Evolutionary conservation across 2,329 filamentous ascomycete species (phyloP), one percentile per base, ranked within the genome.

Genomic region (Elsinoe batatas): DNA sequence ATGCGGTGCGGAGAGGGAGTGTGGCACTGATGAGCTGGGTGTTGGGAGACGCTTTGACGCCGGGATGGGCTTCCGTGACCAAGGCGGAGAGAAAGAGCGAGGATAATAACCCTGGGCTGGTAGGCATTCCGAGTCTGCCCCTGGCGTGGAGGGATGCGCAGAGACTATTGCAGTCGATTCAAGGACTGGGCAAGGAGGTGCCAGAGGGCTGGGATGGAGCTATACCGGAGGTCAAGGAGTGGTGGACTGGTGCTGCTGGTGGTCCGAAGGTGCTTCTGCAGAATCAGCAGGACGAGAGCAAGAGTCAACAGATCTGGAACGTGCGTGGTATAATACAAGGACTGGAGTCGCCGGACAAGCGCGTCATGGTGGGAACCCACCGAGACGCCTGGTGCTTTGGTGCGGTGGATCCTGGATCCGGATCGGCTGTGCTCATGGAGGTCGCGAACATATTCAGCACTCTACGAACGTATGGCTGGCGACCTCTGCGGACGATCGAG

Each of bases 321-420:
- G 82, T 97, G 0, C 83, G 95, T 64, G 91, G 88, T 32, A 80
- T 83, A 55, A 91, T 98, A 53, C 73, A 78, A 11, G 93, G 93
- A n/a, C 76, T 88, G 57, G 93, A 97, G 70, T 85, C 93, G 66
- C 77, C 78, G 1, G 81, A 87, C 58, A 91, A 95, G 71, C 87
- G 85, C 56, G 83, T 97, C 65, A 84, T 96, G 56, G 79, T 98
- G 56, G 93, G 93, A 53, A 96, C 91, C 69, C 91, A 95, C 67
- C 88, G 93, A 17, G 93, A 98, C 69, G 83, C 89, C 0, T 95
- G 89, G 88, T 87, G 87, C 53, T 88, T 93, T 65, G 93, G 93
- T 56, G 88, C 89, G 22, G 83, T 83, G 0, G 88, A 93, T 64
- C 87, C 93, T 1, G 88, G 90, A 61, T 87, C 87, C 55, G 93